A percentile compares a stretch with the other conserved stretches of the same genome.
Conservation (phyloP, 768 basidiomycete species). For the Mycena amicta region DNA sequence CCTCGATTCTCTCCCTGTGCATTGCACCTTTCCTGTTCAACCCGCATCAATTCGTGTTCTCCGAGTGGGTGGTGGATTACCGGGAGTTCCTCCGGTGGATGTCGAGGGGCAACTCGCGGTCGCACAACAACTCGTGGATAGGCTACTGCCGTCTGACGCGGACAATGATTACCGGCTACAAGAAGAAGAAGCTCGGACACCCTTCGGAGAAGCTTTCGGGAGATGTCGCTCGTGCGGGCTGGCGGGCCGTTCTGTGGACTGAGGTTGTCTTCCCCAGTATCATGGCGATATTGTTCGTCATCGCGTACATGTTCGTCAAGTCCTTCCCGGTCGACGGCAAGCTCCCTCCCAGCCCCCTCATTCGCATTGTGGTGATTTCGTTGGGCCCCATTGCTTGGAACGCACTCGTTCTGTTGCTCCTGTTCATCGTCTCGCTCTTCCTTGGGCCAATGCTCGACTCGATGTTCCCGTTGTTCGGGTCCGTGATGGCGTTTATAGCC, state of each 20-base stretch:
- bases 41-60: constrained; percentile 98
- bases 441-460: constrained; percentile 88
- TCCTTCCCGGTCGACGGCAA: constrained; percentile 74
- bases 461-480: constrained; percentile 86
- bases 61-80: constrained; percentile 97
- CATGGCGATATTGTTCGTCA: constrained; percentile 83
- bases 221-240: constrained; percentile 91
- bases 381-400: constrained; percentile 97
- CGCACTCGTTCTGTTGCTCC: constrained; percentile 78
- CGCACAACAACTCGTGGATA: constrained; percentile 98
- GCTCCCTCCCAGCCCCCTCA: constrained; percentile 78
- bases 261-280: constrained; percentile 85
- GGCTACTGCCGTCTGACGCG: constrained; percentile 98
- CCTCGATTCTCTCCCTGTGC: constrained; percentile 90
- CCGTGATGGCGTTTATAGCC: constrained; percentile 88
- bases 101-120: constrained; percentile 96
- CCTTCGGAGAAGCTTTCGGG: constrained; percentile 97
- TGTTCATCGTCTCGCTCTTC: constrained; percentile 91
- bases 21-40: constrained; percentile 98
- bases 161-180: constrained; percentile 99
- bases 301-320: constrained; percentile 93
- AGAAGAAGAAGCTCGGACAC: constrained; percentile 95
- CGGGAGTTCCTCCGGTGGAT: constrained; percentile 99
- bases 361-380: constrained; percentile 91
- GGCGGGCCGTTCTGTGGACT: constrained; percentile 87